Evolutionary conservation across 169 alveolate genomes (phyloP), one percentile per base, ranked within the genome.

Genomic region (Babesia caballi): DNA sequence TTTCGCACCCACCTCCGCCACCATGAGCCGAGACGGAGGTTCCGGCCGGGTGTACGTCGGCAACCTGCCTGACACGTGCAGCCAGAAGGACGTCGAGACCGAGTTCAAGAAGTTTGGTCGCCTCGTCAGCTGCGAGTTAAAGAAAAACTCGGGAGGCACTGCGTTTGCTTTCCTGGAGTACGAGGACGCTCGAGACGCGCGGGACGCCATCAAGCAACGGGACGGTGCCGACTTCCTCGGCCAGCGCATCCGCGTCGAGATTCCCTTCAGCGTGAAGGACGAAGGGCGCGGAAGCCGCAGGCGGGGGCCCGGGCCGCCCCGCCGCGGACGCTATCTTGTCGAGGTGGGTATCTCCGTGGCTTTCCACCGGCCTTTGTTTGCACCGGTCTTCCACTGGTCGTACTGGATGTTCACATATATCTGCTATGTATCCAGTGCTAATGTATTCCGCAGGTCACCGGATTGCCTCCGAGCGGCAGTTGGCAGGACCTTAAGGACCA

Each of bases 401-500:
- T n/a, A n/a, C n/a, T n/a, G n/a, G n/a, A n/a, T n/a, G n/a, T n/a
- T n/a, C n/a, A n/a, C n/a, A n/a, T n/a, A n/a, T n/a, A n/a, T n/a
- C n/a, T n/a, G n/a, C n/a, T n/a, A n/a, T n/a, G n/a, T n/a, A n/a
- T n/a, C n/a, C n/a, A n/a, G n/a, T n/a, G n/a, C 27, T 32, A 3
- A 19, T 28, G 51, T 3, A 12, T 4, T 14, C 4, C 17, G 41
- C 73, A 87, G 92, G 93, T 88, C 30, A 47, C 90, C n/a, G 94
- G 94, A 5, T 47, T 90, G 17, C 94, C 94, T 17, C 82, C 90
- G 8, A 72, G 81, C 46, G 94, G 93, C 28, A 87, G 94, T 42
- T 92, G 96, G 96, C 96, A 92, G 74, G 96, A 92, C 68, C 81
- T 92, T 52, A 92, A 92, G 91, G 96, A 92, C 70, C 95, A 92